Base-by-base conservation (phyloP, 1,284 basidiomycete genomes). In the Rhodotorula sp. region DNA sequence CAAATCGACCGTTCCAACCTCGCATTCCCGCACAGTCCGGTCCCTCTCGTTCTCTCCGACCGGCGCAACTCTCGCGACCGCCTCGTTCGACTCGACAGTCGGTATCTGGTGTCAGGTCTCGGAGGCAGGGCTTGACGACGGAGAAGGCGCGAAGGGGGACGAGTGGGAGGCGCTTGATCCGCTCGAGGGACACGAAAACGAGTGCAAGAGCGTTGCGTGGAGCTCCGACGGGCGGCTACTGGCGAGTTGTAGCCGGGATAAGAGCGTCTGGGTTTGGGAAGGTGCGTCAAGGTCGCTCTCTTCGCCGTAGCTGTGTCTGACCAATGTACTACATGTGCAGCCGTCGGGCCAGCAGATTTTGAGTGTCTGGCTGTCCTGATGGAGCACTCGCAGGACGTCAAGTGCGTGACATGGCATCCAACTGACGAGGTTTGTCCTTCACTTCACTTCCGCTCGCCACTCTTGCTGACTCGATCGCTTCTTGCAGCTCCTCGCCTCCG, bases 221-320 rank as follows among this genome's bases (percentile, higher is more conserved):
- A 94, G 90, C 27, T 76, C 78, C 39, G 84, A 84, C 32, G 96
- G 94, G 0, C 89, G 85, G 9, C 81, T 97, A 34, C 83, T 99
- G 24, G 95, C 95, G 10, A 94, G 89, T 76, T 97, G 94, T 79
- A 91, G 90, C 76, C 84, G 96, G 68, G 96, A 99, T 82, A 97
- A 98, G 82, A 92, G 91, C 22, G 94, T 99, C 1, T 99, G 96
- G 96, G 86, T 99, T 59, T 99, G 96, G 95, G 96, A 98, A 85
- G 91, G 92, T 90, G 79, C 79, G 84, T 79, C 4, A 6, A 36
- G 48, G 62, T 53, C 47, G 53, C 22, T 44, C 29, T 13, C 47
- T 30, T 44, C 62, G n/a, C 53, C 20, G n/a, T 19, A 20, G 32
- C n/a, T 30, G 48, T 6, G 15, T 32, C 32, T 10, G 22, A 49